Base-by-base conservation (phyloP, 495 filamentous ascomycete genomes). In the Penicillium manginii region DNA sequence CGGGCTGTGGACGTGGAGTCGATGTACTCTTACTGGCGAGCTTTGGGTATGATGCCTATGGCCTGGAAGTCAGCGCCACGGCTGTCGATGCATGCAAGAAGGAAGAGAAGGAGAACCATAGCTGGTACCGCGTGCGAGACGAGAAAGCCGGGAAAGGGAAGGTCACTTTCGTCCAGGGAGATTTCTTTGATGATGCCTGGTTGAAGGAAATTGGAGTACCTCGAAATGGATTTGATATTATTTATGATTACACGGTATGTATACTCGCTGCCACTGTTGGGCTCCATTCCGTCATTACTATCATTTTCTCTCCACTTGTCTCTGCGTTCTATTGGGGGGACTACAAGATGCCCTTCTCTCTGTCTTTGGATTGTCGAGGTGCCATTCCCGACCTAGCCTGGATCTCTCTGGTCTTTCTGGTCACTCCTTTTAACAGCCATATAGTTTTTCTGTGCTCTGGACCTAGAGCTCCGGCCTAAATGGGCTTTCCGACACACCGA, bases 191-290 rank as follows among this genome's bases (percentile, higher is more conserved):
- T 50, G 78, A 87, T 60, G 82, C 77, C 14, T 92, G 88, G 82
- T 54, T 80, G 55, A 58, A 77, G 42, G 62, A 69, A 15, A 60
- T 76, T 32, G 72, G 78, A 18, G 67, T 80, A 2, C 60, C 72
- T 17, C 72, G 73, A 14, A 77, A 79, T 57, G 78, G 71, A 14
- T 92, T 92, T 74, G 90, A 96, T 75, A 65, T 94, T 23, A 85
- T 93, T 39, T 94, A 91, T 76, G 91, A 94, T 70, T 92, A 93
- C 67, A 92, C 89, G 26, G 90, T 91, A 78, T 61, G 85, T 68
- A 35, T n/a, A n/a, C 17, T 18, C 4, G 48, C 29, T 31, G 17
- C 40, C n/a, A 3, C 2, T 18, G 2, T 60, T n/a, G 18, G 21
- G 3, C 10, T 33, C 26, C 26, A 29, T 29, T 29, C 26, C 26